Evolutionary conservation across 2,329 filamentous ascomycete genomes (phyloP), one percentile per base, ranked within the genome.

Genomic region (Aschersonia sp.): DNA sequence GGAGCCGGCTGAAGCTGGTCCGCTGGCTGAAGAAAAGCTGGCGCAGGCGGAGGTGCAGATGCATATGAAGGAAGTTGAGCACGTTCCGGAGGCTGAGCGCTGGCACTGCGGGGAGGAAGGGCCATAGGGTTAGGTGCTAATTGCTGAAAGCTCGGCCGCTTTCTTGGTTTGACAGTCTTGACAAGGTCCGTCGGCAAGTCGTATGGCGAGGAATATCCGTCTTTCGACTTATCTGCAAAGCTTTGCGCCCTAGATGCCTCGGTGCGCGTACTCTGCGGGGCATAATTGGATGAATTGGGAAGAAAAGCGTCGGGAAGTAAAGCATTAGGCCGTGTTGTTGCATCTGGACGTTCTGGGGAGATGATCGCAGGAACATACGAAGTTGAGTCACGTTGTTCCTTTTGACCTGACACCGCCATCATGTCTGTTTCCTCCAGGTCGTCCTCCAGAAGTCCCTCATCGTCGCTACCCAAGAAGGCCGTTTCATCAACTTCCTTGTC

Each of bases 161-260:
- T 82, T 62, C 80, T 73, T 58, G 84, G 80, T 55, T 84, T 84
- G 31, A 84, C 77, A 12, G 58, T 51, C 4, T 56, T 60, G 40
- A 67, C 55, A 31, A 98, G 76, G 48, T 96, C 91, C 65, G 92
- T 86, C 4, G 92, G 92, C 28, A 98, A 72, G 66, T 98, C 94
- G 58, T 96, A 98, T 0, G 92, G 92, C 28, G 91, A 97, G 45
- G 84, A 77, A 61, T 98, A 98, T 5, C 91, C 89, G 48, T 86
- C 86, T 65, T 94, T 97, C 3, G 87, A 71, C 63, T 94, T 94
- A 63, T 91, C 84, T 5, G 78, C 87, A 64, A 95, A 98, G 64
- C 91, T 97, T 61, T 94, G 80, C 1, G 78, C 72, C 64, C 80
- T 80, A 31, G 65, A 64, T 50, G 75, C 56, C 52, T 74, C 68